These are phyloP conservation scores for Hibiscus syriacus DNA, from an alignment of 345 rosid genomes.

Conservation along the genomic window DNA sequence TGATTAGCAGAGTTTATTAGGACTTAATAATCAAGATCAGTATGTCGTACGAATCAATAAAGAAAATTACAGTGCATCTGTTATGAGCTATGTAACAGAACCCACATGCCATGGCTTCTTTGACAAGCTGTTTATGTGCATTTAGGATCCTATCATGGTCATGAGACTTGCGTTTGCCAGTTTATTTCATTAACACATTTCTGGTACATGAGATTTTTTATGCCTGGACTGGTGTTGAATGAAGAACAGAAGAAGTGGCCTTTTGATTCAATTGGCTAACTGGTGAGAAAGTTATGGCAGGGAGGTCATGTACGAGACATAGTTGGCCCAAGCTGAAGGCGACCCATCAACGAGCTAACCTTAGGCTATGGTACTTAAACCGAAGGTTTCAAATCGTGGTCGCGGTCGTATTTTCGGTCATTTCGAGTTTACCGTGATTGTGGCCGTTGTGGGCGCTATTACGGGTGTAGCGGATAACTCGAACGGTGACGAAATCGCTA, in stretches of 20 bases:
- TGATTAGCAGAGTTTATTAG: neutral
- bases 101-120: constrained; percentile 7
- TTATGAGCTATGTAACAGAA: neutral
- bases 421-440: too few species aligned
- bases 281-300: neutral
- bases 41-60: neutral
- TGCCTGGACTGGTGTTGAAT: neutral
- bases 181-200: neutral
- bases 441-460: too few species aligned
- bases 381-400: too few species aligned
- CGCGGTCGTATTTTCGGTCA: too few species aligned
- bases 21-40: neutral
- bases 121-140: too few species aligned
- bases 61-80: neutral
- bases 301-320: neutral
- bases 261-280: neutral
- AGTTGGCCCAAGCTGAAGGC: constrained; percentile 15
- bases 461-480: too few species aligned
- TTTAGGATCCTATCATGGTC: too few species aligned
- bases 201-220: neutral
- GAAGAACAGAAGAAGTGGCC: neutral
- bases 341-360: constrained; percentile 18
- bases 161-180: neutral
- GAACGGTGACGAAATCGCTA: too few species aligned
- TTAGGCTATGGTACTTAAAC: neutral